Evolutionary conservation across 2,329 filamentous ascomycete genomes (phyloP), one percentile per base, ranked within the genome.

Genomic region (Paraphaeosphaeria minitans): DNA sequence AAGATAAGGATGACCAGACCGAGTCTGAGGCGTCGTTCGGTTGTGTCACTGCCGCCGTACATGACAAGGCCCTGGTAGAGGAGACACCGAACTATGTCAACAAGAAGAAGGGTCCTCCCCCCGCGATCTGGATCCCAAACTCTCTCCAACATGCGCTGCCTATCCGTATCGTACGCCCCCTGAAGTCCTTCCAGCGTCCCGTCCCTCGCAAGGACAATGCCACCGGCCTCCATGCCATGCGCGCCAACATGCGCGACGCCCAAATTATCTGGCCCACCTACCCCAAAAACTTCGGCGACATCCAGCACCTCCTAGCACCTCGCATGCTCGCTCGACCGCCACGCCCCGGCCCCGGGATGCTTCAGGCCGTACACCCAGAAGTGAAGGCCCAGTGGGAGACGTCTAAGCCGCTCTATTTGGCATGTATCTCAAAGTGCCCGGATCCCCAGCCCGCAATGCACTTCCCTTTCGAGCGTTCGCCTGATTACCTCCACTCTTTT

Each of bases 1-100:
- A 37, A 12, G 47, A 22, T 12, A 9, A 22, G 2, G 29, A 24
- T 19, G 47, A 50, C 16, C 6, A 35, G 2, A 9, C 46, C 14
- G 29, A 49, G 29, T 39, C 47, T 37, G 47, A 50, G 19, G 47
- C 47, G n/a, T 50, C 47, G 8, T 50, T 50, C 10, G n/a, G 31
- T 21, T 50, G 47, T 8, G 10, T 37, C 47, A 29, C 21, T 24
- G 31, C 47, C 13, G 47, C 31, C 21, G 29, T 21, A 10, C 47
- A 50, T 12, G 31, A 50, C 31, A 14, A 21, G 4, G 13, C 31
- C 21, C 2, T 50, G n/a, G 47, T 31, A 3, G n/a, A 9, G 4
- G 10, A 27, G n/a, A 37, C n/a, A n/a, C n/a, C n/a, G 9, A 35
- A 16, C 7, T 50, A 50, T 31, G 33, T 22, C n/a, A 37, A 37